Evolutionary conservation across 139 green algal species (phyloP).

Genomic region (Micractinium conductrix): DNA sequence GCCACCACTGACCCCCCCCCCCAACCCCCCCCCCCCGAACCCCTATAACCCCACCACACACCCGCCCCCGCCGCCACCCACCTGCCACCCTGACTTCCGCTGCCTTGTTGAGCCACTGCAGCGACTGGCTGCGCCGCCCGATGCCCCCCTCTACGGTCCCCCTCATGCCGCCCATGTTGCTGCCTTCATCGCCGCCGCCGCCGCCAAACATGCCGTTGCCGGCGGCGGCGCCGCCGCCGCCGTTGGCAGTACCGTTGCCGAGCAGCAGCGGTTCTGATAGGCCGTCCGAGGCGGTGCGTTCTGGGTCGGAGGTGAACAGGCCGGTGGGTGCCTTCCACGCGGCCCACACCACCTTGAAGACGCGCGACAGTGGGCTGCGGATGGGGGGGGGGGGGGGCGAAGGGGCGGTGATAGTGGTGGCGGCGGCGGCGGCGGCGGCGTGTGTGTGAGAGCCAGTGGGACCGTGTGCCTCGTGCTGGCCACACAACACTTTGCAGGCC

Average conservation of each 20-base stretch:
- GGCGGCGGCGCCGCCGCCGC: neutral
- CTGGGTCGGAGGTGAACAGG: neutral
- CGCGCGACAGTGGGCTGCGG: conserved; percentile 77
- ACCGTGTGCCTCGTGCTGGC: too few relatives aligned
- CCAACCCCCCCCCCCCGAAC: neutral
- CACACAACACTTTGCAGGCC: too few relatives aligned
- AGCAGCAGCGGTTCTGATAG: neutral
- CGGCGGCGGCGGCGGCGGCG: too few relatives aligned
- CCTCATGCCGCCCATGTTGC: neutral
- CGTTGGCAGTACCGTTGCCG: neutral
- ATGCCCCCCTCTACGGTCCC: neutral
- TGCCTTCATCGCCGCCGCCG: too few relatives aligned
- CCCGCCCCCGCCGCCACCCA: neutral
- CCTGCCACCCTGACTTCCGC: conserved; percentile 46
- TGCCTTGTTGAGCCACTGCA: conserved; percentile 44
- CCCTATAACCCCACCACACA: neutral
- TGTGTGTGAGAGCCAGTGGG: too few relatives aligned
- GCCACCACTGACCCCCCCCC: neutral
- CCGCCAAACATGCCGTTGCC: neutral
- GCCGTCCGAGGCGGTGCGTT: neutral
- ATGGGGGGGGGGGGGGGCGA: neutral
- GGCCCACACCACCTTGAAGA: conserved; percentile 78
- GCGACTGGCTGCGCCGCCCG: conserved; percentile 8
- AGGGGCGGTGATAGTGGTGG: neutral
- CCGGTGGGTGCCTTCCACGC: conserved; percentile 64